Evolutionary conservation across 2,329 filamentous ascomycete species (phyloP).

Genomic region (Lithohypha guttulata): DNA sequence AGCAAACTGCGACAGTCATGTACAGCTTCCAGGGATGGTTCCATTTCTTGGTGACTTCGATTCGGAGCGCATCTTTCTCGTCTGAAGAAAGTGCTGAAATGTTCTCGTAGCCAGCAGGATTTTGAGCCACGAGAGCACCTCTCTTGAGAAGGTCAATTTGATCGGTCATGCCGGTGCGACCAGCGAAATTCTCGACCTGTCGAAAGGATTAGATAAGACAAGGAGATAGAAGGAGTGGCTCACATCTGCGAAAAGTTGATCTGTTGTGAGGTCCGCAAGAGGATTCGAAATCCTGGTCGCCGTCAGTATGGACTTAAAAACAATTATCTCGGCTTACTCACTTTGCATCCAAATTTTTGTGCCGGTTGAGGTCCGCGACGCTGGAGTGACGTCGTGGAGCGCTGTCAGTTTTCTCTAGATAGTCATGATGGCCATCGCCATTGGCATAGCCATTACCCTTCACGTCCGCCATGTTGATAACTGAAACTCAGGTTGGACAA

Average conservation of each 20-base stretch:
- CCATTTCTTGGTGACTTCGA: constrained; percentile 29
- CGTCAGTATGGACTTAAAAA: constrained; percentile 5
- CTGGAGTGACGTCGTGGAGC: constrained; percentile 8
- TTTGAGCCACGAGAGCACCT: constrained; percentile 24
- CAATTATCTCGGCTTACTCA: not conserved
- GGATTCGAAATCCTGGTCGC: constrained; percentile 21
- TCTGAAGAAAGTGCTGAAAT: constrained; percentile 28
- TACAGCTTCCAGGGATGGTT: constrained; percentile 28
- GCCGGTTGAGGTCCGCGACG: constrained; percentile 12
- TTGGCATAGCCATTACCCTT: not conserved
- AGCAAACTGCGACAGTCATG: constrained; percentile 30
- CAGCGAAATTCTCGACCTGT: constrained; percentile 31
- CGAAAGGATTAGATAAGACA: not conserved
- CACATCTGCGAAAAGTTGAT: constrained; percentile 26
- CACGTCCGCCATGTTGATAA: constrained; percentile 2
- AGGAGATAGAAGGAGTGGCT: not conserved
- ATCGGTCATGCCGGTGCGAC: constrained; percentile 26
- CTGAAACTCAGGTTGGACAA: too few species aligned
- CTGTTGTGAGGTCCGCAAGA: constrained; percentile 19
- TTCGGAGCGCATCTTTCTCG: constrained; percentile 27
- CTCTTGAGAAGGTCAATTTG: constrained; percentile 25
- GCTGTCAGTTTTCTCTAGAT: not conserved
- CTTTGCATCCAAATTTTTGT: constrained; percentile 18
- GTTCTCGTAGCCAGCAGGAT: constrained; percentile 34
- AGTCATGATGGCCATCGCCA: not conserved